Evolutionary conservation across 2,329 filamentous ascomycete species (phyloP).

Genomic region (Juglanconis juglandina): DNA sequence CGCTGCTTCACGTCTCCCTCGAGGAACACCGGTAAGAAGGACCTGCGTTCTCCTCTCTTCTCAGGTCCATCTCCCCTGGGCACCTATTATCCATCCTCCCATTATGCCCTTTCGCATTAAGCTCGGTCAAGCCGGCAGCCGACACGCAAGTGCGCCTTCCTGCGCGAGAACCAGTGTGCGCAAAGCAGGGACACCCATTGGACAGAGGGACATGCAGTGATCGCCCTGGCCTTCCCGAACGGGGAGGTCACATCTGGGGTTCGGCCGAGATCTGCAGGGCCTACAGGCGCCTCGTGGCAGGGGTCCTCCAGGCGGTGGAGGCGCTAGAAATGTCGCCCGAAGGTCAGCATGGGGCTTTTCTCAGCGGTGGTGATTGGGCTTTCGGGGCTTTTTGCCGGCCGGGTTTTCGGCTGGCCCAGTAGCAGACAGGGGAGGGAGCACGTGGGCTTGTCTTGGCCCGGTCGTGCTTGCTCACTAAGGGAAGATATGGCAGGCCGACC

Average conservation of each 20-base stretch:
- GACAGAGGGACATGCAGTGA: background rate
- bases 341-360: constrained; percentile 4
- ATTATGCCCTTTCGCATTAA: background rate
- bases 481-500: background rate
- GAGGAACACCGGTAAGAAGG: no score
- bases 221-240: background rate
- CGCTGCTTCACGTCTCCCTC: no score
- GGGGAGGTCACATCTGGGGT: constrained; percentile 5
- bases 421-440: background rate
- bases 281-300: background rate
- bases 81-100: no score
- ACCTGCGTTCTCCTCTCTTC: no score
- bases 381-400: background rate
- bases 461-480: background rate
- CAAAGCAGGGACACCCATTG: background rate
- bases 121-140: background rate
- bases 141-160: no score
- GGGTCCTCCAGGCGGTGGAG: background rate
- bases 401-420: background rate
- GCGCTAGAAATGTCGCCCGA: background rate
- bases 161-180: background rate
- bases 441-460: background rate
- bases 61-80: no score
- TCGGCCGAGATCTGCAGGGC: constrained; percentile 2
- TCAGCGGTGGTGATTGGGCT: background rate